These are phyloP conservation scores for Fusarium tjaetaba DNA, from an alignment of 2,329 filamentous ascomycete species.

Conservation along the genomic window DNA sequence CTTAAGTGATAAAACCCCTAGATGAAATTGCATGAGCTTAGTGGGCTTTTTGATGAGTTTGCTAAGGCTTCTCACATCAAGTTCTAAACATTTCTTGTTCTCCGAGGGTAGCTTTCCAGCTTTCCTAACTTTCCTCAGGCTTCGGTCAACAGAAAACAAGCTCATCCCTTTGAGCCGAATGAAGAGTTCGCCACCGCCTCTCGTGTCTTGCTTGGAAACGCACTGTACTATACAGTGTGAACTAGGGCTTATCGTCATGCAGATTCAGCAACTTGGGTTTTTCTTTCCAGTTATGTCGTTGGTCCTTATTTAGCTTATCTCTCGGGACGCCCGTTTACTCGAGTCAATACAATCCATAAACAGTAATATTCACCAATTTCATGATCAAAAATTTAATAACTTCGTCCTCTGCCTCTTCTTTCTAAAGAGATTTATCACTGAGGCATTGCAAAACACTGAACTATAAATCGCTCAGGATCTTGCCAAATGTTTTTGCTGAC, in stretches of 20 bases:
- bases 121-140: background rate
- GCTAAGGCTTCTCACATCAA: background rate
- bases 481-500: constrained; percentile 34
- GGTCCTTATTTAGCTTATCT: constrained; percentile 34
- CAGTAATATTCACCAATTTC: background rate
- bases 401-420: background rate
- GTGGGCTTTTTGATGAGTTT: background rate
- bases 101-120: background rate
- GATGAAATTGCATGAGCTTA: background rate
- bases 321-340: constrained; percentile 33
- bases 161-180: constrained; percentile 42
- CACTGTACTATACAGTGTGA: constrained; percentile 36
- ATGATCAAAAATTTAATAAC: background rate
- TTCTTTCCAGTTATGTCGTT: constrained; percentile 7
- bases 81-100: background rate
- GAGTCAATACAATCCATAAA: constrained; percentile 20
- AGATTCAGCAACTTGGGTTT: constrained; percentile 24
- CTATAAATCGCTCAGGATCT: constrained; percentile 30
- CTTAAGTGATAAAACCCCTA: background rate
- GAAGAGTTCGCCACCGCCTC: constrained; percentile 41
- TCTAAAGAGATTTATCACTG: background rate
- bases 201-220: constrained; percentile 28
- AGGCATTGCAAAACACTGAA: background rate
- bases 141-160: constrained; percentile 12
- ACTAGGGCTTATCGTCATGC: constrained; percentile 23